Evolutionary conservation across 305 asterid genomes (phyloP).

Genomic region (Plantago coronopus): DNA sequence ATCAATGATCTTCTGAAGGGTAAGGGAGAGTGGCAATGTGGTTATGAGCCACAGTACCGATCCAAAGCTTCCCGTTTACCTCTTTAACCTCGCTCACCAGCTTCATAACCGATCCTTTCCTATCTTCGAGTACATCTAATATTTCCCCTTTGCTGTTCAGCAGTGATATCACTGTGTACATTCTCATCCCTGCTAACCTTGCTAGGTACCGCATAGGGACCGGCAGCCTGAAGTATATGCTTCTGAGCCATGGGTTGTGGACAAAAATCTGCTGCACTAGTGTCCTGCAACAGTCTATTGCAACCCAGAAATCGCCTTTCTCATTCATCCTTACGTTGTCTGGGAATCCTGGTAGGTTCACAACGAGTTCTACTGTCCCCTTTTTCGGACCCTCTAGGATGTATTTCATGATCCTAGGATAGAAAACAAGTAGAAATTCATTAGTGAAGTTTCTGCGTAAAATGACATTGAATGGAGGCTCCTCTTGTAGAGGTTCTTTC

Average conservation of each 20-base stretch:
- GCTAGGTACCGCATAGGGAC: conserved; percentile 66
- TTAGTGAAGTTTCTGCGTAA: not conserved
- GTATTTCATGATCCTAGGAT: conserved; percentile 60
- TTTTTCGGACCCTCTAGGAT: conserved; percentile 55
- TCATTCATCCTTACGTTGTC: conserved; percentile 69
- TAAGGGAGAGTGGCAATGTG: conserved; percentile 53
- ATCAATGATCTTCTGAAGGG: conserved; percentile 24
- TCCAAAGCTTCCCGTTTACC: conserved; percentile 68
- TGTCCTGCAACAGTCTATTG: conserved; percentile 87
- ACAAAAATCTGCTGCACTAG: conserved; percentile 52
- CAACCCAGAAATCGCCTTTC: conserved; percentile 84
- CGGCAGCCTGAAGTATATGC: conserved; percentile 68
- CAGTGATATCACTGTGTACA: conserved; percentile 68
- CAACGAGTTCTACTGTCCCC: conserved; percentile 47
- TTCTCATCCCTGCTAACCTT: conserved; percentile 58
- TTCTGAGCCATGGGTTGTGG: conserved; percentile 71
- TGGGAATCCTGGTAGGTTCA: conserved; percentile 78
- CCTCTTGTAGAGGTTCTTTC: not conserved
- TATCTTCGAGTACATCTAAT: conserved; percentile 53
- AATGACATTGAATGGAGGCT: too few species aligned
- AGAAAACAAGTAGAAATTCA: not conserved
- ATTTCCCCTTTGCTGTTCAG: conserved; percentile 60
- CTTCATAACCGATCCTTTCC: conserved; percentile 70
- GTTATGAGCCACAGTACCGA: conserved; percentile 65
- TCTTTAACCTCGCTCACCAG: conserved; percentile 87